Percentiles rank a stretch among this genome's conserved stretches.
These are phyloP conservation scores for Smittium mucronatum DNA, from an alignment of 371 early-diverging fungal species.

Conservation along the genomic window DNA sequence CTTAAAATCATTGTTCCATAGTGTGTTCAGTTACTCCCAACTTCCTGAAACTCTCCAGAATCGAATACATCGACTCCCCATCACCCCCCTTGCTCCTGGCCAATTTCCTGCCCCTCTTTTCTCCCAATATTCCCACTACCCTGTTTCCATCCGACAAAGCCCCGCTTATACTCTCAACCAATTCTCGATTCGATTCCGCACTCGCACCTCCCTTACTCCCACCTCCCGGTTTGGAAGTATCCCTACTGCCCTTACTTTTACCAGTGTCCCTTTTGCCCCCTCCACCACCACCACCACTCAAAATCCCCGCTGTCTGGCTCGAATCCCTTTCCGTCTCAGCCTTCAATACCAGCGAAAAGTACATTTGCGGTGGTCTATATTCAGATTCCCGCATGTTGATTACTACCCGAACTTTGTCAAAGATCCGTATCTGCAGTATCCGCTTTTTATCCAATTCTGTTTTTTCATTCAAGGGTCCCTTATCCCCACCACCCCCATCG, in stretches of 20 bases:
- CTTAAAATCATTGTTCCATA: neutral
- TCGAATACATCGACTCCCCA: neutral
- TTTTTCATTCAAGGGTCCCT: neutral
- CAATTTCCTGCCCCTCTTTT: neutral
- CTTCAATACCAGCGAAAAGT: neutral
- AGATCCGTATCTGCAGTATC: neutral
- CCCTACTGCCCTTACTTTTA: neutral
- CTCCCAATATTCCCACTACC: neutral
- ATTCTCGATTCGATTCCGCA: neutral
- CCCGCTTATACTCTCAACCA: neutral
- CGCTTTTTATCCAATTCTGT: neutral
- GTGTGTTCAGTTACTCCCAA: neutral
- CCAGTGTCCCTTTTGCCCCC: neutral
- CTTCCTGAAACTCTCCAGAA: neutral
- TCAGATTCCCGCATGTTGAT: neutral
- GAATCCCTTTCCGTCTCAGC: no score
- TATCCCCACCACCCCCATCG: neutral
- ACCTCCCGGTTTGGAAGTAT: neutral
- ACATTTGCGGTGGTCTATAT: neutral
- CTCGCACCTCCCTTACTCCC: neutral
- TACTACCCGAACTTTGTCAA: neutral
- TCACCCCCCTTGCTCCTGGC: neutral
- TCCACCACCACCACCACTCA: neutral
- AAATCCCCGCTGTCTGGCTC: neutral
- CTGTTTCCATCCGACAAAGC: neutral